Percentiles rank a stretch among this genome's conserved stretches.
These are phyloP conservation scores for Xylaria sp. DNA, from an alignment of 2,329 filamentous ascomycete species.

Conservation along the genomic window DNA sequence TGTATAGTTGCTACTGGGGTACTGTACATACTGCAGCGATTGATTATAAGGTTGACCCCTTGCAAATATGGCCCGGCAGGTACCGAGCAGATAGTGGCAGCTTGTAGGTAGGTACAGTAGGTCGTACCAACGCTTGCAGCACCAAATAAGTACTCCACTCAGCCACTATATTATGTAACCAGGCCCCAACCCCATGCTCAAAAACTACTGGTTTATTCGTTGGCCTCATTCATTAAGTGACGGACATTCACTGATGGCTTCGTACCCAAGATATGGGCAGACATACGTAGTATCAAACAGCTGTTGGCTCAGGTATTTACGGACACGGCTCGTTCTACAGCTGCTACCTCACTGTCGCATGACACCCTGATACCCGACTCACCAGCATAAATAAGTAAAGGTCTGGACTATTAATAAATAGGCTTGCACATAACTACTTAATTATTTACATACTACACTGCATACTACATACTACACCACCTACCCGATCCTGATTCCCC, in stretches of 20 bases:
- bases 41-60: too few relatives aligned
- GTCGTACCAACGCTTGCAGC: not conserved
- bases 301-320: constrained; percentile 9
- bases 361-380: constrained; percentile 13
- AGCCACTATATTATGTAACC: constrained; percentile 16
- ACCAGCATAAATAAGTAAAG: not conserved
- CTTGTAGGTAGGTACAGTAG: not conserved
- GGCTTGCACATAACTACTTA: not conserved
- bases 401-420: constrained; percentile 29
- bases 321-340: constrained; percentile 17
- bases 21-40: too few relatives aligned
- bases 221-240: constrained; percentile 4
- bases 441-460: too few relatives aligned
- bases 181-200: not conserved
- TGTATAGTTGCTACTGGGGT: too few relatives aligned
- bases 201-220: constrained; percentile 16
- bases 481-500: not conserved
- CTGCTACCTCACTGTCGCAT: constrained; percentile 25
- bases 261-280: not conserved
- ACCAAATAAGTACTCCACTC: not conserved
- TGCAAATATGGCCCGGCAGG: not conserved
- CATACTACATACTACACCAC: too few relatives aligned
- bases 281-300: constrained; percentile 4
- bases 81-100: too few relatives aligned
- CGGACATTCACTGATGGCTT: not conserved